These are phyloP conservation scores for Allomyces macrogynus DNA, from an alignment of 192 early-diverging fungal species.

Conservation along the genomic window DNA sequence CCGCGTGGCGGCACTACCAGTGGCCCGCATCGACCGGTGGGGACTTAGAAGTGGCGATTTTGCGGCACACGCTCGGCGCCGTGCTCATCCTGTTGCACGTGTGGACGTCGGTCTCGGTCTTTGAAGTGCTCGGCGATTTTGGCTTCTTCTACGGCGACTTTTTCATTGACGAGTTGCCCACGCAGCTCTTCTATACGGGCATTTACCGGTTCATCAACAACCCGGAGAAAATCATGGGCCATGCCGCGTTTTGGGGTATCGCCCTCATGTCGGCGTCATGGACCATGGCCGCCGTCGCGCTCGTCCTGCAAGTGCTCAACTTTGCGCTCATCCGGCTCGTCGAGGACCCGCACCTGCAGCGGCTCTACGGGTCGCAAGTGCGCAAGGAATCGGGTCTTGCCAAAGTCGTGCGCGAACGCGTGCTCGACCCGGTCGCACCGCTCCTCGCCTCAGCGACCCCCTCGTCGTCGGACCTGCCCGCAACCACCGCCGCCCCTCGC, in stretches of 20 bases:
- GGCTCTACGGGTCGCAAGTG: conserved; percentile 65
- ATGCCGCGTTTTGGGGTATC: conserved; percentile 84
- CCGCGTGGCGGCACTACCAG: conserved; percentile 60
- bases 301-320: conserved; percentile 63
- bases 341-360: conserved; percentile 79
- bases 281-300: conserved; percentile 61
- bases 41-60: conserved; percentile 22
- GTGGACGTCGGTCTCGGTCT: conserved; percentile 79
- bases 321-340: conserved; percentile 73
- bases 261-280: conserved; percentile 63
- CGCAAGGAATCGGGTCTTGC: conserved; percentile 61
- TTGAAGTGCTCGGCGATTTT: conserved; percentile 82
- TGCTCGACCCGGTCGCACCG: not conserved
- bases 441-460: not conserved
- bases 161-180: conserved; percentile 62
- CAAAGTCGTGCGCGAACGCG: conserved; percentile 17
- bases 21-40: conserved; percentile 45
- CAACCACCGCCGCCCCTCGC: not conserved
- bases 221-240: conserved; percentile 83
- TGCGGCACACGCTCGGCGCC: conserved; percentile 64
- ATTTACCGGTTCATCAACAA: conserved; percentile 89
- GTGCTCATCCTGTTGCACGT: conserved; percentile 64
- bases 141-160: conserved; percentile 70
- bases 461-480: not conserved
- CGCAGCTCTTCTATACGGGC: conserved; percentile 64